A percentile compares a stretch with the other conserved stretches of the same genome.
phyloP scores from a whole-genome alignment of 2,329 filamentous ascomycete genomes.

The Cladosporium sp. region DNA sequence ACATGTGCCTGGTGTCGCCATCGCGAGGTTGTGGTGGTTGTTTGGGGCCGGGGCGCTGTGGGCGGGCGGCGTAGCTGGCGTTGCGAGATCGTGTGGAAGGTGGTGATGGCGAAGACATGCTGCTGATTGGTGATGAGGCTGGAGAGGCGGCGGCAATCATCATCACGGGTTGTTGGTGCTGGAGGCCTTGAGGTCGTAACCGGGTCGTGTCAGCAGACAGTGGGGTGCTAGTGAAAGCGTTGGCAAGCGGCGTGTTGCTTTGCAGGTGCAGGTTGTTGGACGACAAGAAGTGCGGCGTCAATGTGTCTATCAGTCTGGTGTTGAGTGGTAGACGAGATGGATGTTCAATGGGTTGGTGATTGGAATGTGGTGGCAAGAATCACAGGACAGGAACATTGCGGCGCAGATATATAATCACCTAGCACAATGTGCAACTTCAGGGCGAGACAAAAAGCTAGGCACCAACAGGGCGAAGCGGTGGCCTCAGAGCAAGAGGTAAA shows the following conservation, averaged over 20 bases:
- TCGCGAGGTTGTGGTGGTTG: conserved; percentile 11
- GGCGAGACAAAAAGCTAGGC: conserved; percentile 7
- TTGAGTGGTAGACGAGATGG: background rate
- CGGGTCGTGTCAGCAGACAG: conserved; percentile 1
- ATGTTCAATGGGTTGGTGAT: background rate
- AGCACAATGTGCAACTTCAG: background rate
- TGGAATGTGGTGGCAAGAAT: background rate
- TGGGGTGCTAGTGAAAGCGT: background rate
- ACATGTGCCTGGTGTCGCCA: conserved; percentile 11
- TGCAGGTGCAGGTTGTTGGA: background rate
- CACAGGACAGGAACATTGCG: background rate
- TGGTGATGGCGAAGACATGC: background rate
- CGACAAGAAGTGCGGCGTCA: background rate
- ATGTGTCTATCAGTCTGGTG: background rate
- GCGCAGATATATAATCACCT: background rate
- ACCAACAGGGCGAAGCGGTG: conserved; percentile 3
- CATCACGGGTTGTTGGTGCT: background rate
- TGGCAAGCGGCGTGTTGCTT: background rate
- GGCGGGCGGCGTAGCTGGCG: background rate
- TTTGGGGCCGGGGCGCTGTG: conserved; percentile 1
- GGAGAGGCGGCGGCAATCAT: background rate
- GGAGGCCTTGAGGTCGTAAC: background rate
- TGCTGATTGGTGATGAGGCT: background rate
- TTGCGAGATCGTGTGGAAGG: background rate
- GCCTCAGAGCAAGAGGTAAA: conserved; percentile 3